Percentiles rank a stretch among this genome's conserved stretches.
Conservation (phyloP, 306 rosid species). For the Trifolium pratense region DNA sequence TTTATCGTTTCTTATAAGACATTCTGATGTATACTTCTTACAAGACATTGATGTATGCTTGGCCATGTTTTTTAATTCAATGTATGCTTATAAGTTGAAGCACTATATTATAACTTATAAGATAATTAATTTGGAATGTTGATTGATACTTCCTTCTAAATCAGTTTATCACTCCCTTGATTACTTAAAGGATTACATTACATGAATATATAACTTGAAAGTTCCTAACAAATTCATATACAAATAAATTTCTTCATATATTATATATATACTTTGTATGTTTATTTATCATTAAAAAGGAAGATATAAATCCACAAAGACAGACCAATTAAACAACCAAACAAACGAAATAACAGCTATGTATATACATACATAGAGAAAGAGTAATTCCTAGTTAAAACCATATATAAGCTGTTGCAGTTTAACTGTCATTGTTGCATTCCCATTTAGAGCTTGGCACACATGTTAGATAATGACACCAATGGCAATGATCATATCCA, state of each 20-base stretch:
- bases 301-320: conserved; percentile 27
- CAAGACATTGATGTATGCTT: conserved; percentile 8
- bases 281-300: conserved; percentile 7
- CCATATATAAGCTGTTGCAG: background rate
- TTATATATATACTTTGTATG: background rate
- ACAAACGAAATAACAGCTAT: conserved; percentile 19
- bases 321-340: conserved; percentile 21
- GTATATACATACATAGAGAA: conserved; percentile 24
- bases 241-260: conserved; percentile 30
- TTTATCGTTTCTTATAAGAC: conserved; percentile 11
- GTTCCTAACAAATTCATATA: conserved; percentile 20
- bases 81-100: background rate
- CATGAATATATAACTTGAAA: no score
- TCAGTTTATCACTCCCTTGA: no score
- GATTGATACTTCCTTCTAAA: no score
- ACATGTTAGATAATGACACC: conserved; percentile 79
- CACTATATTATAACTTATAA: no score
- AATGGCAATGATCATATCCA: conserved; percentile 73
- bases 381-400: conserved; percentile 1
- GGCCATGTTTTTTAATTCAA: background rate
- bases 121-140: no score
- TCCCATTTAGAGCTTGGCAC: conserved; percentile 76
- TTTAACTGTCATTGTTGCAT: conserved; percentile 50
- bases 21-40: background rate
- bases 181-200: no score